Base-by-base conservation (phyloP, 192 early-diverging fungal species). In the Entomortierella parvispora region DNA sequence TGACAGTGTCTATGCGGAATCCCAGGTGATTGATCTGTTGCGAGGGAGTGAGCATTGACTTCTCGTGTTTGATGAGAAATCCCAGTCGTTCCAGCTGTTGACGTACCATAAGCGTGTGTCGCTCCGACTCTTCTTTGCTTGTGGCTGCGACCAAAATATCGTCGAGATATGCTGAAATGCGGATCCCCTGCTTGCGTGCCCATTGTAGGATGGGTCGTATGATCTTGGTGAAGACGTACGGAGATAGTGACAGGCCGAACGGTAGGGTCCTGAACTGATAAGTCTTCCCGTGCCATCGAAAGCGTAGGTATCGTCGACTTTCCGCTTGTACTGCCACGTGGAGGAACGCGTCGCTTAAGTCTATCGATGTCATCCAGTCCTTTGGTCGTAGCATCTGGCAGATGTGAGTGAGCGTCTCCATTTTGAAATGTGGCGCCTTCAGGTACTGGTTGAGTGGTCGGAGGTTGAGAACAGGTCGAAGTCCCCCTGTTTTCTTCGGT, bases 101-200 rank as follows among this genome's bases (percentile, higher is more conserved):
- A 20, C 11, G 43, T 18, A 61, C 59, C 29, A 46, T 26, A 3
- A 23, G 22, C 12, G 58, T 59, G 20, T 59, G 43, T 0, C 4
- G 12, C 25, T 8, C 10, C 12, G 58, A 33, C n/a, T 46, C 20
- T 28, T 25, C 43, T 37, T 46, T 59, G 22, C 29, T 59, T 8
- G n/a, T 34, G 20, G 58, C 58, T 2, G 37, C 34, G 6, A 68
- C 33, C 10, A 68, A 18, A 11, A 69, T 20, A 45, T 69, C 48
- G 58, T 69, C 68, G 47, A 69, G 34, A 23, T 69, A 69, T 10
- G 68, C 68, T 31, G 58, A 44, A 12, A 61, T 17, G 18, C 68
- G 9, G 66, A 68, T 68, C 12, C 56, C 66, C 17, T 49, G 34
- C 6, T 18, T 25, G 2, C 66, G 37, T 2, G 66, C 66, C 66